Evolutionary conservation across 768 basidiomycete species (phyloP), one percentile per base, ranked within the genome.

Genomic region (Kwoniella dendrophila): DNA sequence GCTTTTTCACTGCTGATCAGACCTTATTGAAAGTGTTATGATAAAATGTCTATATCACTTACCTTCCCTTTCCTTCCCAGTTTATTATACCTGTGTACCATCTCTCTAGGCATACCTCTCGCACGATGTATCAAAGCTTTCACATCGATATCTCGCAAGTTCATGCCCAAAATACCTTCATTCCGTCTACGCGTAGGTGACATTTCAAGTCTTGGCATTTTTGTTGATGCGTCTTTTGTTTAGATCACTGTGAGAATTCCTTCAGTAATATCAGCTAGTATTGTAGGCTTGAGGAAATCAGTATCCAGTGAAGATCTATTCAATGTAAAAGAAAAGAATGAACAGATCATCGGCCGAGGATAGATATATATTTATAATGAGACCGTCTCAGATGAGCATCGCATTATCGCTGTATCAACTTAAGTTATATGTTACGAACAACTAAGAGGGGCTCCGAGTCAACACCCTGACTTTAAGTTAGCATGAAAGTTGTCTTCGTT

Each of bases 21-120:
- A 14, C 18, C 11, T n/a, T 43, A n/a, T 36, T 36, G 34, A 8
- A 8, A 36, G 34, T 36, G 8, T 16, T 16, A 36, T 22, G 29
- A 11, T 12, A 16, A 38, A 53, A n/a, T 11, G 34, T 18, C 27
- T 20, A 18, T 34, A 8, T 16, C 11, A 56, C 60, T 29, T 33
- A 62, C 60, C 53, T 62, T 62, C 6, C 60, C 54, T 29, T 62
- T 62, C 60, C 60, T 36, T 7, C 60, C 60, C n/a, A 62, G 45
- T 47, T 56, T 62, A 24, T 62, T 43, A 43, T 62, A 62, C 45
- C 53, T 32, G 49, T 62, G 53, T 22, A 62, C 32, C 34, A 51
- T 36, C 34, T 62, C 60, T 26, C 60, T 45, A 1, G 60, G 60
- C 45, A 56, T 18, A 16, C 44, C 54, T 20, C 22, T 62, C 22